Evolutionary conservation across 176 grass and related monocot genomes (phyloP).

Genomic region (Carex cristatella): DNA sequence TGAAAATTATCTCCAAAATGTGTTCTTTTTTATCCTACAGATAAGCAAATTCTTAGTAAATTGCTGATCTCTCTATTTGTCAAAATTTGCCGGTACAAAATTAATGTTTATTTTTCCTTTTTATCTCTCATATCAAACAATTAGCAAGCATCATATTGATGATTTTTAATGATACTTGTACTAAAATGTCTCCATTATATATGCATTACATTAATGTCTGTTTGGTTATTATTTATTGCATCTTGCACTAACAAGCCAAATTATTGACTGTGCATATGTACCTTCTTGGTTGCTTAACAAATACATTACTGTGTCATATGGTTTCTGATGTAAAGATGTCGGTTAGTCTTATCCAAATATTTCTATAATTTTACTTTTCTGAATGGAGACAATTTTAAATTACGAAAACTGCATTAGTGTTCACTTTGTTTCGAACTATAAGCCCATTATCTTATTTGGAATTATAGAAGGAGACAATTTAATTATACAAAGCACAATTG

Average conservation of each 20-base stretch:
- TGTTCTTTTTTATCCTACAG: no score
- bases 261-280: not conserved
- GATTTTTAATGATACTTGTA: not conserved
- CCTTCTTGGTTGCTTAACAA: not conserved
- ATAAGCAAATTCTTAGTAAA: not conserved
- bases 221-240: not conserved
- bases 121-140: not conserved
- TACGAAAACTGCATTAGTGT: not conserved
- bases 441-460: no score
- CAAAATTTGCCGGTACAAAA: not conserved
- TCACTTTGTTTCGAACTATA: not conserved
- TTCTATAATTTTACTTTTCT: not conserved
- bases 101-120: not conserved
- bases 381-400: not conserved
- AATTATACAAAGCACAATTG: no score
- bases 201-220: not conserved
- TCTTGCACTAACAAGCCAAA: not conserved
- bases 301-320: not conserved
- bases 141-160: not conserved
- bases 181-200: not conserved
- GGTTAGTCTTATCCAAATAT: no score
- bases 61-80: not conserved
- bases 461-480: no score
- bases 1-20: no score
- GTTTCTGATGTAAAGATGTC: no score